Base-by-base conservation (phyloP, 768 basidiomycete species). In the Russula lepida region DNA sequence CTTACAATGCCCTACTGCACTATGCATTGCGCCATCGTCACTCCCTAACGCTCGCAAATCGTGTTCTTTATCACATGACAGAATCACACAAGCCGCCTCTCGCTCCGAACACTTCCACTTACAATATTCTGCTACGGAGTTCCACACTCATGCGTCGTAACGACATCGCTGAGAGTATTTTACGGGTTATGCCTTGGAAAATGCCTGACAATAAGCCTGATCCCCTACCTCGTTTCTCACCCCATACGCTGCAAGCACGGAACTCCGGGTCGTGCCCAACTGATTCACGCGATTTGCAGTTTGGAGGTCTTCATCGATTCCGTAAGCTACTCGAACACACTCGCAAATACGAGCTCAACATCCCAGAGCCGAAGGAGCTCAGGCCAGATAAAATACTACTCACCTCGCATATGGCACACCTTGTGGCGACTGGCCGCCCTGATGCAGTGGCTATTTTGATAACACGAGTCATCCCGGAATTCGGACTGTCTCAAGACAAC, bases 11-110 rank as follows among this genome's bases (percentile, higher is more conserved):
- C 0, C 78, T 92, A 28, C 66, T 91, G 4, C 78, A 86, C 62
- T 90, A 89, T 69, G 74, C 84, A 4, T 75, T 92, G 37, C 80
- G 80, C 8, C 78, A 86, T 65, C 78, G 79, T n/a, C 72, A 76
- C 43, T 84, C 84, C 6, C 71, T 78, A 19, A 59, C 67, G 1
- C 73, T 81, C 27, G 85, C 81, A 0, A 70, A 76, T 15, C 64
- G 69, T 13, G 71, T 89, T 15, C 69, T 88, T 12, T 64, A 78
- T 13, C 81, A 88, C 65, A 84, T 89, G 82, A 74, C 73, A 21
- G 64, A 72, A 19, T 62, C 73, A 2, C 77, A 81, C 17, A 60
- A 71, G 8, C 74, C 76, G 4, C 70, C 73, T 12, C 66, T 85
- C 17, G 61, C 71, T 37, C 84, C 84, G 0, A 74, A 79, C 60